phyloP scores from a whole-genome alignment of 2,329 filamentous ascomycete species.

The Allantophomopsis cytisporea region DNA sequence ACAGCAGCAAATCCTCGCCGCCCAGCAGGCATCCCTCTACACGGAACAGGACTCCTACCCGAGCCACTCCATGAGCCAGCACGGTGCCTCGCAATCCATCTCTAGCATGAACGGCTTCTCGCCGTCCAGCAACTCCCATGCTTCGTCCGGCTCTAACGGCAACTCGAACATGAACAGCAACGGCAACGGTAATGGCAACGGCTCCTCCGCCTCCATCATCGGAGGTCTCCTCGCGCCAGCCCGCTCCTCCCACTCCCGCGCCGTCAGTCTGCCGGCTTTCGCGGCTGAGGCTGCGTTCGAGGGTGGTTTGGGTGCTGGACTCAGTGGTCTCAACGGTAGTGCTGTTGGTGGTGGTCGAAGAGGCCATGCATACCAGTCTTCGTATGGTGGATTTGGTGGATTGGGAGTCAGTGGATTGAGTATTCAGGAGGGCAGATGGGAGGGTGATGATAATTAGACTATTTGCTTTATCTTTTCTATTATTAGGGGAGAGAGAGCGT shows the following conservation, averaged over 20 bases:
- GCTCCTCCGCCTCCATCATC: conserved; percentile 51
- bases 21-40: conserved; percentile 72
- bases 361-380: conserved; percentile 53
- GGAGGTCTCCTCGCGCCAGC: conserved; percentile 63
- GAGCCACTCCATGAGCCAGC: conserved; percentile 32
- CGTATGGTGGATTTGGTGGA: conserved; percentile 25
- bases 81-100: conserved; percentile 53
- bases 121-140: conserved; percentile 25
- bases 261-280: conserved; percentile 73
- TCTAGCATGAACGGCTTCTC: conserved; percentile 43
- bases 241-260: conserved; percentile 46
- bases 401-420: conserved; percentile 40
- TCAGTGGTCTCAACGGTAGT: conserved; percentile 7
- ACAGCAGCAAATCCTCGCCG: conserved; percentile 56
- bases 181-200: no score
- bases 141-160: no score
- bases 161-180: no score
- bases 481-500: no score
- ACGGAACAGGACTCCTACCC: conserved; percentile 53
- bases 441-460: conserved; percentile 23
- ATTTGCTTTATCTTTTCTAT: no score
- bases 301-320: conserved; percentile 31
- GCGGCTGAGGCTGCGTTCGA: conserved; percentile 45
- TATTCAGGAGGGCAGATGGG: conserved; percentile 48
- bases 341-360: conserved; percentile 32